A percentile compares a stretch with the other conserved stretches of the same genome.
phyloP scores from a whole-genome alignment of 1,284 basidiomycete genomes.

The Ceratobasidium theobromae region DNA sequence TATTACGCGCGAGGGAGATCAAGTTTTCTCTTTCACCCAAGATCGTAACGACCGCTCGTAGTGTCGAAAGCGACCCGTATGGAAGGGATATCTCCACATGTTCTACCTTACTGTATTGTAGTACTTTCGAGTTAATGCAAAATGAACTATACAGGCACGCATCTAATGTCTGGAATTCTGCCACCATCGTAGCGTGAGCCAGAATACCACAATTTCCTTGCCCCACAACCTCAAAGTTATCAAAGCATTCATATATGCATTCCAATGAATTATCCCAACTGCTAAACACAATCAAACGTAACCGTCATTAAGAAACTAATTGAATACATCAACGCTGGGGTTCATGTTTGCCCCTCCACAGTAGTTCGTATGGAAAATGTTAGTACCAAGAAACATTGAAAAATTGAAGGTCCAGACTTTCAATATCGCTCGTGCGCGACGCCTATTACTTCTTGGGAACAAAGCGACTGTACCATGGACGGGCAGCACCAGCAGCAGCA shows the following conservation, averaged over 20 bases:
- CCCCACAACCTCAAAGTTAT: not conserved
- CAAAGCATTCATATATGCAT: not conserved
- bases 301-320: not conserved
- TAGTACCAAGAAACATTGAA: not conserved
- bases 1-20: constrained; percentile 27
- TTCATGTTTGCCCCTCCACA: not conserved
- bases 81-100: constrained; percentile 30
- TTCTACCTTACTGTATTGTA: no score
- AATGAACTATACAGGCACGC: no score
- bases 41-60: constrained; percentile 30
- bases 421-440: not conserved
- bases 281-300: no score
- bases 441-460: constrained; percentile 17
- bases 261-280: no score
- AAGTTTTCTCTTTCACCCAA: constrained; percentile 31
- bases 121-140: no score
- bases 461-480: constrained; percentile 11
- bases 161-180: no score
- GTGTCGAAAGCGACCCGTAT: constrained; percentile 33
- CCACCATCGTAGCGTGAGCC: no score
- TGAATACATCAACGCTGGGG: not conserved
- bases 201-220: not conserved
- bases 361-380: not conserved
- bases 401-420: not conserved
- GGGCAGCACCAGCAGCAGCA: constrained; percentile 1